Evolutionary conservation across 2,329 filamentous ascomycete genomes (phyloP).

Genomic region (Anisogramma anomala): DNA sequence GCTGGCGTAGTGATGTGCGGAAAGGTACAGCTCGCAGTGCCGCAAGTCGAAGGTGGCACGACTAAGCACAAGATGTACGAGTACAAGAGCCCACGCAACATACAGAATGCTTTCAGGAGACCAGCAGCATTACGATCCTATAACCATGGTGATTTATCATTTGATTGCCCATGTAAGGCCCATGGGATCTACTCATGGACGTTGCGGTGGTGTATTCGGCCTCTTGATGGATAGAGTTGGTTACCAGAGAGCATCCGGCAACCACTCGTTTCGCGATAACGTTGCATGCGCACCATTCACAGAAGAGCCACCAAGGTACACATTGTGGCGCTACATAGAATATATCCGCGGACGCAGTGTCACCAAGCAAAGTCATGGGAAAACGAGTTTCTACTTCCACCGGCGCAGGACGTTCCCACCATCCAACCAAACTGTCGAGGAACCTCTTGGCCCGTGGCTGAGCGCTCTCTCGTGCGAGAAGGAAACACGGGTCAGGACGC

Average conservation of each 20-base stretch:
- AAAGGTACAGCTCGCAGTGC: not conserved
- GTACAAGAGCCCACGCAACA: conserved; percentile 5
- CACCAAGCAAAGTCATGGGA: not conserved
- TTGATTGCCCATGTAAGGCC: no score
- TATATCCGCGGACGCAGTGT: not conserved
- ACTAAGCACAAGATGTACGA: not conserved
- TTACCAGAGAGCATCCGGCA: not conserved
- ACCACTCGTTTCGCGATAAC: not conserved
- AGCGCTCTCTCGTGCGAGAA: no score
- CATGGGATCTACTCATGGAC: no score
- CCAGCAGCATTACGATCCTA: no score
- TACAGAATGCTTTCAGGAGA: conserved; percentile 5
- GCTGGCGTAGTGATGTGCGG: no score
- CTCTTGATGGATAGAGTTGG: no score
- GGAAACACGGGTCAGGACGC: not conserved
- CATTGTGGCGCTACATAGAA: no score
- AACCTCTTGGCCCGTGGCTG: conserved; percentile 14
- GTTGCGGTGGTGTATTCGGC: no score
- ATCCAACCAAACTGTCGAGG: conserved; percentile 41
- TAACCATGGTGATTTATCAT: no score
- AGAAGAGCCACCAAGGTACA: no score
- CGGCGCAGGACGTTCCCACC: conserved; percentile 45
- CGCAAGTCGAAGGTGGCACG: not conserved
- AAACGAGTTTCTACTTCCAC: not conserved
- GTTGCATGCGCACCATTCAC: not conserved